phyloP scores from a whole-genome alignment of 176 grass and related monocot species.

The Carex scoparia region DNA sequence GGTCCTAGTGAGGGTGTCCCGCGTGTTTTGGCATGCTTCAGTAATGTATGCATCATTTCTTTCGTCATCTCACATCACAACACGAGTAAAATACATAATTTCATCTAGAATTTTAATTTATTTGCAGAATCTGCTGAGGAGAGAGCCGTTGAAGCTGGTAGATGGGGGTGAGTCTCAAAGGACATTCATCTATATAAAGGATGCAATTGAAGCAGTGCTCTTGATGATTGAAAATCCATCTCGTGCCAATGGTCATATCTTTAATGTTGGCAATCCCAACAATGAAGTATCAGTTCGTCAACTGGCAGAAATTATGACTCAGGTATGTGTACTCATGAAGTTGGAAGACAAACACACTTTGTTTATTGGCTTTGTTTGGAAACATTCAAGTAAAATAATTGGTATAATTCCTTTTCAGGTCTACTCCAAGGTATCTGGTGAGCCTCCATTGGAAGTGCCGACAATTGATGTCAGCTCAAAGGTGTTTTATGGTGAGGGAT shows the following conservation, averaged over 20 bases:
- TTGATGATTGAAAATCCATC: conserved; percentile 98
- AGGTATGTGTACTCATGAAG: conserved; percentile 29
- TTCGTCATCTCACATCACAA: conserved; percentile 1
- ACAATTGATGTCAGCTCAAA: conserved; percentile 75
- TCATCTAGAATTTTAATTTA: conserved; percentile 19
- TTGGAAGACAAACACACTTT: neutral
- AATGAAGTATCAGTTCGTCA: conserved; percentile 93
- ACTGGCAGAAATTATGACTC: conserved; percentile 84
- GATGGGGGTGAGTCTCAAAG: conserved; percentile 85
- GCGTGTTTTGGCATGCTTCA: conserved; percentile 94
- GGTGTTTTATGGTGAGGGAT: conserved; percentile 94
- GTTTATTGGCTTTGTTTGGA: neutral
- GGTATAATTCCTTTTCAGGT: conserved; percentile 42
- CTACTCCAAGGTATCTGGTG: conserved; percentile 70
- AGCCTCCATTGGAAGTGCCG: conserved; percentile 56
- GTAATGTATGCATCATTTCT: conserved; percentile 54
- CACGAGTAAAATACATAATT: neutral
- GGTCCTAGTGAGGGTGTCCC: conserved; percentile 96
- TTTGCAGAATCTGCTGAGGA: conserved; percentile 77
- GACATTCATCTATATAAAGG: conserved; percentile 97
- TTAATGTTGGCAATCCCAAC: conserved; percentile 91
- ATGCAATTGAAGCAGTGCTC: conserved; percentile 95
- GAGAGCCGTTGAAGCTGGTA: conserved; percentile 83
- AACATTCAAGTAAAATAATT: neutral
- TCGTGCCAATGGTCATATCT: conserved; percentile 82